Conservation (phyloP, 768 basidiomycete genomes). For the Leccinum boreale region DNA sequence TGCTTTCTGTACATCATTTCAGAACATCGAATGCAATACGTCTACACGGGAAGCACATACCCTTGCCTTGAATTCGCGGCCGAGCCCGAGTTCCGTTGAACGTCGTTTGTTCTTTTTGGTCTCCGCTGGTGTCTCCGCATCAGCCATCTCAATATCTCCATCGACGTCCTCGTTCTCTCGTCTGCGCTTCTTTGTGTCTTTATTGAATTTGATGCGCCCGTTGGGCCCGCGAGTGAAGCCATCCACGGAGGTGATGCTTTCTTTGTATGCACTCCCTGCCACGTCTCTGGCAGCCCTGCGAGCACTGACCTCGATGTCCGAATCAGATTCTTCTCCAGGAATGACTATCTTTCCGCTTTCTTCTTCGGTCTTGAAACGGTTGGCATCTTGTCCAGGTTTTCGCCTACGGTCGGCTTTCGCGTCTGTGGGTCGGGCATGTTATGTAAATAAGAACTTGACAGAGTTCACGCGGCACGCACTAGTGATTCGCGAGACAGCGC, state of each 20-base stretch:
- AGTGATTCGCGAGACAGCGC: conserved; percentile 66
- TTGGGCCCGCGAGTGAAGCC: conserved; percentile 83
- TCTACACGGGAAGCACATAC: conserved; percentile 41
- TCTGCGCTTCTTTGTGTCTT: conserved; percentile 91
- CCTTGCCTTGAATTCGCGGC: conserved; percentile 95
- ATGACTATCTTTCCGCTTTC: conserved; percentile 81
- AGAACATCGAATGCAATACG: conserved; percentile 1
- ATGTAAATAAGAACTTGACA: not conserved
- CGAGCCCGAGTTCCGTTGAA: conserved; percentile 54
- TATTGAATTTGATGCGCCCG: conserved; percentile 92
- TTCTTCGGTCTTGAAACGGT: conserved; percentile 83
- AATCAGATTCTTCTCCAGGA: conserved; percentile 51
- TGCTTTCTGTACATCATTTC: conserved; percentile 63
- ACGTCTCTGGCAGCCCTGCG: conserved; percentile 47
- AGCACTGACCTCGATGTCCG: conserved; percentile 39
- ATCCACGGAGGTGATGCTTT: conserved; percentile 80
- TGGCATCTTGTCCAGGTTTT: conserved; percentile 83
- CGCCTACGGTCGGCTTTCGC: conserved; percentile 49
- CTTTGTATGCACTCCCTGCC: conserved; percentile 78
- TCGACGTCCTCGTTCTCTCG: conserved; percentile 61
- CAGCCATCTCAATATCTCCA: conserved; percentile 74
- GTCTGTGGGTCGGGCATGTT: conserved; percentile 31
- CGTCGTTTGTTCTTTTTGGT: conserved; percentile 49
- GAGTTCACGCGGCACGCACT: conserved; percentile 43
- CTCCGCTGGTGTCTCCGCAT: conserved; percentile 47